Conservation (phyloP, 2,329 filamentous ascomycete genomes). For the Septoria petroselini region DNA sequence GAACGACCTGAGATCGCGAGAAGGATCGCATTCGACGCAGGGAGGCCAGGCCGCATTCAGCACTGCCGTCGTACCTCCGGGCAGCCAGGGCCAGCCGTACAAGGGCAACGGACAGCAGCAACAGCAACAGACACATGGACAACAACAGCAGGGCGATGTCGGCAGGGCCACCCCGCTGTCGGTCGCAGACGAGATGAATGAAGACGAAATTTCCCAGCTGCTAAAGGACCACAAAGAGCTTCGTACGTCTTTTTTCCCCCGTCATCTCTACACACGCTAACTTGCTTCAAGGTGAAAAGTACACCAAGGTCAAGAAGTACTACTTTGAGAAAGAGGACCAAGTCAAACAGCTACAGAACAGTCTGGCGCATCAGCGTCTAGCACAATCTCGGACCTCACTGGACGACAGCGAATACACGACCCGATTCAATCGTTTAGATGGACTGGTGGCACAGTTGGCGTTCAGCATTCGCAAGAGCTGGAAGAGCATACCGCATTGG, state of each 20-base stretch:
- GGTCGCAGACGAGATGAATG: conserved; percentile 44
- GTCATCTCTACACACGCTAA: too few relatives aligned
- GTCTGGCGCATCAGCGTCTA: conserved; percentile 92
- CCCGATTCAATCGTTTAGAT: conserved; percentile 84
- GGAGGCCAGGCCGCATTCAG: conserved; percentile 41
- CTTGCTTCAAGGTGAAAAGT: conserved; percentile 96
- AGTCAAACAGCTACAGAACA: conserved; percentile 93
- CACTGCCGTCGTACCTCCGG: conserved; percentile 46
- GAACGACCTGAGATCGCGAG: conserved; percentile 30
- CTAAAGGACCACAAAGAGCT: conserved; percentile 51
- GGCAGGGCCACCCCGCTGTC: conserved; percentile 40
- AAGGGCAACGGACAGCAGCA: conserved; percentile 32
- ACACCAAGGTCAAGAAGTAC: conserved; percentile 95
- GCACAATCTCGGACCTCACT: conserved; percentile 90
- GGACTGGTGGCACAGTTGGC: conserved; percentile 91
- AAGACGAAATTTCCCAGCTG: conserved; percentile 48
- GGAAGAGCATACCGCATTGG: conserved; percentile 78
- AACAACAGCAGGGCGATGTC: conserved; percentile 28
- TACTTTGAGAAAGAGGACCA: conserved; percentile 92
- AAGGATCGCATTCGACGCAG: conserved; percentile 27
- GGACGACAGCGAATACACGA: conserved; percentile 90
- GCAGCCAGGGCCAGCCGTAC: conserved; percentile 46
- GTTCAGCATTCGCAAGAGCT: conserved; percentile 95
- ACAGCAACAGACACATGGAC: conserved; percentile 25
- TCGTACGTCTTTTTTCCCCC: conserved; percentile 46